Evolutionary conservation across 2,329 filamentous ascomycete genomes (phyloP).

Genomic region (Ascochyta lentis): DNA sequence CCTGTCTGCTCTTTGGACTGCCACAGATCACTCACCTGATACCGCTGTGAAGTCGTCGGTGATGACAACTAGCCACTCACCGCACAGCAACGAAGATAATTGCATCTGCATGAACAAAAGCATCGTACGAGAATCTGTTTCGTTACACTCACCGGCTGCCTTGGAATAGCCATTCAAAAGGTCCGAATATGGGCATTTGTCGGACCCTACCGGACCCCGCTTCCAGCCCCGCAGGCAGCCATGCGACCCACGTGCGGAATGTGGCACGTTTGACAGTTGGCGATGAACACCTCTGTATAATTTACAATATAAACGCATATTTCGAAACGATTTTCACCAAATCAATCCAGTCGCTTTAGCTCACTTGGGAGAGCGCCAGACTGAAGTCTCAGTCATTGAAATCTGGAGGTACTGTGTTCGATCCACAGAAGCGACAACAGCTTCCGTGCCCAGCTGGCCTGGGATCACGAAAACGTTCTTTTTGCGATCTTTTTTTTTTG

Average conservation of each 20-base stretch:
- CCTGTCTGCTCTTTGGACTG: not conserved
- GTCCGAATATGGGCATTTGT: not conserved
- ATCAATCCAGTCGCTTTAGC: constrained; percentile 20
- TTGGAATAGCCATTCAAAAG: not conserved
- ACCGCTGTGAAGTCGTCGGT: no score
- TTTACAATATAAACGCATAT: not conserved
- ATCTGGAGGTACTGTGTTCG: constrained; percentile 24
- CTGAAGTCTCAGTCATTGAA: constrained; percentile 22
- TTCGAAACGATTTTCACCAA: not conserved
- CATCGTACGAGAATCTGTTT: no score
- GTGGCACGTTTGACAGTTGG: no score
- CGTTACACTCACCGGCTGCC: no score
- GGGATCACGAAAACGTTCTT: constrained; percentile 12
- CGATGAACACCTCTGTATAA: no score
- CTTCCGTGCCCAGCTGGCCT: constrained; percentile 12
- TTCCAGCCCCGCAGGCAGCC: not conserved
- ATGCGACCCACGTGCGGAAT: no score
- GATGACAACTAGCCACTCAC: no score
- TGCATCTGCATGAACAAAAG: no score
- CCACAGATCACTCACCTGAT: no score
- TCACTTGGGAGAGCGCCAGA: constrained; percentile 23
- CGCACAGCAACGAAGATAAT: no score
- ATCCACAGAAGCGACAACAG: constrained; percentile 21
- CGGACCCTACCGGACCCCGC: not conserved
- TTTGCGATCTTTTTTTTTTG: not conserved